phyloP scores from a whole-genome alignment of 2,329 filamentous ascomycete genomes.

The Penicillium sp. region DNA sequence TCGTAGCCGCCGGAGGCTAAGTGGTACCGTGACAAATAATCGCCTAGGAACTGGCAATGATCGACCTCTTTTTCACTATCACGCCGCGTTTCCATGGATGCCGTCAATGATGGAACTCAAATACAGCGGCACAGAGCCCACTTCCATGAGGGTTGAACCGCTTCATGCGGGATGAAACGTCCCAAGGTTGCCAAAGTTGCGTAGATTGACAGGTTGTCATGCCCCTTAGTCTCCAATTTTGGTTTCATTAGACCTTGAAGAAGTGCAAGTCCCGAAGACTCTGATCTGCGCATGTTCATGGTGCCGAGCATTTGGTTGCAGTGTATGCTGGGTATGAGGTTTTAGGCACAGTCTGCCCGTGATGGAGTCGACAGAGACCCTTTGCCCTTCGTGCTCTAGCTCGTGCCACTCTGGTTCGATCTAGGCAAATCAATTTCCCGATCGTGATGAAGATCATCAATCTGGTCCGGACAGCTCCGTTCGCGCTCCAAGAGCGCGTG shows the following conservation, averaged over 20 bases:
- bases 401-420: neutral
- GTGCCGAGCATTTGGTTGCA: neutral
- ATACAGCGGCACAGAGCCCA: neutral
- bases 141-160: neutral
- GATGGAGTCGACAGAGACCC: neutral
- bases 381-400: slow-evolving; percentile 8
- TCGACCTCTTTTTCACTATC: slow-evolving; percentile 4
- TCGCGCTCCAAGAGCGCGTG: slow-evolving; percentile 7
- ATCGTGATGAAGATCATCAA: slow-evolving; percentile 11
- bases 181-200: neutral
- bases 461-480: slow-evolving; percentile 11
- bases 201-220: neutral
- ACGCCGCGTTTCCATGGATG: neutral
- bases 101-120: neutral
- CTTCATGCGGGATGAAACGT: neutral
- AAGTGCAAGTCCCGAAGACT: neutral
- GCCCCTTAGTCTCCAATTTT: neutral
- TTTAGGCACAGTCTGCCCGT: neutral
- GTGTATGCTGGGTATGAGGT: neutral
- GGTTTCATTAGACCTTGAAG: neutral
- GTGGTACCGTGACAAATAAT: slow-evolving; percentile 19
- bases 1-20: neutral
- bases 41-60: slow-evolving; percentile 13
- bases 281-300: neutral
- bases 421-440: slow-evolving; percentile 9